These are phyloP conservation scores for Hysterium pulicare DNA, from an alignment of 2,329 filamentous ascomycete genomes.

Conservation along the genomic window DNA sequence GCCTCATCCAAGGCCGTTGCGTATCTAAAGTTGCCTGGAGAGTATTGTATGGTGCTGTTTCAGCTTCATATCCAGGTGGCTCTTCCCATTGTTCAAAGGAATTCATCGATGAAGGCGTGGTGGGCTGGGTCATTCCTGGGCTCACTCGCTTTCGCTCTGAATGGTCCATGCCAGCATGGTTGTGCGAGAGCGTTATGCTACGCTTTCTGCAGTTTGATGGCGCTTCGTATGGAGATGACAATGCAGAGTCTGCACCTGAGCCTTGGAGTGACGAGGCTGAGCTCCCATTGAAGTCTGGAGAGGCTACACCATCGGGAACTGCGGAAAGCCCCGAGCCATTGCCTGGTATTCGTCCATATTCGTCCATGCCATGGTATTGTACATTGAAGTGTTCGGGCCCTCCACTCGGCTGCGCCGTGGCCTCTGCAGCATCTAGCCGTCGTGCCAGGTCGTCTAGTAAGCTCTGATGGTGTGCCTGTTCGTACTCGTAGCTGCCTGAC, in stretches of 20 bases:
- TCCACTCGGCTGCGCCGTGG: no score
- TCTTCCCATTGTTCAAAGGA: no score
- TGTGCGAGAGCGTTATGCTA: conserved; percentile 10
- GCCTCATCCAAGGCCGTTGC: background rate
- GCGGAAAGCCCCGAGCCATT: background rate
- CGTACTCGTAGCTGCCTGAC: conserved; percentile 3
- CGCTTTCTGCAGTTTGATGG: conserved; percentile 21
- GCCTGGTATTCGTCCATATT: background rate
- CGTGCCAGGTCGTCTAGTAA: background rate
- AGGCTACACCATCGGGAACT: background rate
- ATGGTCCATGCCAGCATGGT: conserved; percentile 6
- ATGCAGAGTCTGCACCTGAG: background rate
- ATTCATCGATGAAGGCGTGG: conserved; percentile 12
- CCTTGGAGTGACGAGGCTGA: conserved; percentile 1
- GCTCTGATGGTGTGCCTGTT: conserved; percentile 26
- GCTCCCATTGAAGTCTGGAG: conserved; percentile 1
- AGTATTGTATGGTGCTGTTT: no score
- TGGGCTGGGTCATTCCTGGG: conserved; percentile 15
- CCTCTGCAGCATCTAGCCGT: background rate
- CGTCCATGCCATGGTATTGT: no score
- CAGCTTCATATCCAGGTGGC: no score
- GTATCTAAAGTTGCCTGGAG: background rate
- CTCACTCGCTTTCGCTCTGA: conserved; percentile 26
- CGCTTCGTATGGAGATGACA: conserved; percentile 6
- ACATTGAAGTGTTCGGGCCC: no score